Evolutionary conservation across 768 basidiomycete species (phyloP).

Genomic region (Terana coerulea): DNA sequence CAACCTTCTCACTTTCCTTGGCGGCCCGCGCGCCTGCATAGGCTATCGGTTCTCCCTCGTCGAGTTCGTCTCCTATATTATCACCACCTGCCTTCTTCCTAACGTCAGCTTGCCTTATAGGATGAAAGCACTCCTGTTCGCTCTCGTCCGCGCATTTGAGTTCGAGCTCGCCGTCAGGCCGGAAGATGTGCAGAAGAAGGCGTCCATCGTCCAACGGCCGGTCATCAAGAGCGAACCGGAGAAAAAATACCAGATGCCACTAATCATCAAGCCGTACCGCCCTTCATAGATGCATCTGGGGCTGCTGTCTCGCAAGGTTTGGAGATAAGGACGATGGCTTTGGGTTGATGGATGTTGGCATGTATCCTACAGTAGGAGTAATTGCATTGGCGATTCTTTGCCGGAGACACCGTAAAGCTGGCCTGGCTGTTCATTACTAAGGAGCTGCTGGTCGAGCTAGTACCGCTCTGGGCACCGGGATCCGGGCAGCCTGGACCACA

Average conservation of each 20-base stretch:
- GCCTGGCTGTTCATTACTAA: too few relatives aligned
- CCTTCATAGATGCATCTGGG: too few relatives aligned
- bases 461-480: too few relatives aligned
- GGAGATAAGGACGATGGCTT: too few relatives aligned
- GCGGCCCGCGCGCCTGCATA: constrained; percentile 63
- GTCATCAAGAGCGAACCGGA: constrained; percentile 9
- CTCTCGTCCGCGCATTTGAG: constrained; percentile 27
- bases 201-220: constrained; percentile 21
- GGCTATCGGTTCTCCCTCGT: constrained; percentile 62
- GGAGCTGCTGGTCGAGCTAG: too few relatives aligned
- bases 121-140: constrained; percentile 31
- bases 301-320: too few relatives aligned
- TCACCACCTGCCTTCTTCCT: neutral
- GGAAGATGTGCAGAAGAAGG: constrained; percentile 18
- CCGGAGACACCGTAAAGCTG: too few relatives aligned
- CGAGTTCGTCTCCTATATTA: constrained; percentile 39
- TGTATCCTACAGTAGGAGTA: too few relatives aligned
- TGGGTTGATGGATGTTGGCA: too few relatives aligned
- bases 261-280: constrained; percentile 18
- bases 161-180: constrained; percentile 27
- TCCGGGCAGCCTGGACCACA: too few relatives aligned
- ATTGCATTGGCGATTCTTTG: too few relatives aligned
- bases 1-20: constrained; percentile 57
- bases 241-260: constrained; percentile 20
- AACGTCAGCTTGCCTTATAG: neutral